Evolutionary conservation across 192 early-diverging fungal species (phyloP), one percentile per base, ranked within the genome.

Genomic region (Linderina pennispora): DNA sequence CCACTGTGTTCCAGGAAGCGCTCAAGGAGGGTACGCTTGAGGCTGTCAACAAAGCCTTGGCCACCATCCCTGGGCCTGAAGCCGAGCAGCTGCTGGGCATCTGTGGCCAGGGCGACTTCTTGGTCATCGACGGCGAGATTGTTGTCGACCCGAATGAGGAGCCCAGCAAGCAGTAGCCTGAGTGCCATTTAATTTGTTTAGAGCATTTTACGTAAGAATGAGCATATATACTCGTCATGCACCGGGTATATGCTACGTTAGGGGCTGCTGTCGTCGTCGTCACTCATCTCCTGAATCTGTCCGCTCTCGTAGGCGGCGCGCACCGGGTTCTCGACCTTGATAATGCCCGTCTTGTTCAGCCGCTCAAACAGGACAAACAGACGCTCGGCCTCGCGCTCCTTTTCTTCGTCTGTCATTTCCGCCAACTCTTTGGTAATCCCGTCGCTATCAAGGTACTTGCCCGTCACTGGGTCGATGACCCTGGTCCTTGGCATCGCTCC

Each of bases 361-460:
- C 89, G 77, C 46, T 99, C 92, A 74, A 99, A 93, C 62, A 97
- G 75, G 1, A 92, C 92, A 75, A 97, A 84, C 57, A 99, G 55
- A 19, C 79, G 77, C 60, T 94, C 91, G 3, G 91, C 92, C 50
- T 99, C 96, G 26, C 83, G 68, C 54, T 96, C 92, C 56, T 96
- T 97, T 58, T 99, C 94, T 56, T 94, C 96, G 31, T 94, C 91
- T 2, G 91, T 96, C 90, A 99, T 91, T 11, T 79, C 75, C 6
- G 82, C 78, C 65, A 90, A 78, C 25, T 80, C 77, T 2, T 62
- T 67, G 18, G 73, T 42, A 16, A 64, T 43, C 14, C 77, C 65
- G 10, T 62, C 70, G 21, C 52, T 50, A 17, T 45, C 39, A 31
- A 77, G 36, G 43, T 81, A 77, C 45, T 85, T 80, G 3, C 96